These are phyloP conservation scores for Trichomonas gallinae DNA, from an alignment of 208 protist species.

Conservation along the genomic window DNA sequence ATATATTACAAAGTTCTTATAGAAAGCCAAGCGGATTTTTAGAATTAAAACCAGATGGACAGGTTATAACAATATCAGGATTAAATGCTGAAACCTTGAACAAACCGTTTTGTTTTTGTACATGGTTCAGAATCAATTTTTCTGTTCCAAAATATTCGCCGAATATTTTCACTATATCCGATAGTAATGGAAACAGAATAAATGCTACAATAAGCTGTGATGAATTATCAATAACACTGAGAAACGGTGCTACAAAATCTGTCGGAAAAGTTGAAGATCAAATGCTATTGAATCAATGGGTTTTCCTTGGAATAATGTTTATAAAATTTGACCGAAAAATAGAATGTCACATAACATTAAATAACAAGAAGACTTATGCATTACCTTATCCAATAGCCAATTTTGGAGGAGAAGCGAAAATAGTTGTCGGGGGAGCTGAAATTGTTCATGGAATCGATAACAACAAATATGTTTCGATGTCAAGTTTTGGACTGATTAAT, in stretches of 20 bases:
- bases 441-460: background rate
- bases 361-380: background rate
- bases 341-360: background rate
- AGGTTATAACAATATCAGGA: background rate
- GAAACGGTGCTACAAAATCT: background rate
- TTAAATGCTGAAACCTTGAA: background rate
- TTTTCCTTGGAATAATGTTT: background rate
- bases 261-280: background rate
- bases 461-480: background rate
- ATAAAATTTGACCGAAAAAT: background rate
- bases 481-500: background rate
- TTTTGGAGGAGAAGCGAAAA: background rate
- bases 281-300: background rate
- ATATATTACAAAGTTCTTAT: background rate
- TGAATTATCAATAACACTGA: background rate
- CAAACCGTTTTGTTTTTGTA: background rate
- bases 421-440: background rate
- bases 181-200: background rate
- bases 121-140: background rate
- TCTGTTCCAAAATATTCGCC: background rate
- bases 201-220: background rate
- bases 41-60: background rate
- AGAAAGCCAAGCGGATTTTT: background rate
- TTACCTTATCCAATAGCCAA: background rate
- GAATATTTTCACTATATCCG: background rate